Percentiles rank a stretch among this genome's conserved stretches.
Evolutionary conservation across 345 rosid species (phyloP).

Genomic region (Erodium maritimum): DNA sequence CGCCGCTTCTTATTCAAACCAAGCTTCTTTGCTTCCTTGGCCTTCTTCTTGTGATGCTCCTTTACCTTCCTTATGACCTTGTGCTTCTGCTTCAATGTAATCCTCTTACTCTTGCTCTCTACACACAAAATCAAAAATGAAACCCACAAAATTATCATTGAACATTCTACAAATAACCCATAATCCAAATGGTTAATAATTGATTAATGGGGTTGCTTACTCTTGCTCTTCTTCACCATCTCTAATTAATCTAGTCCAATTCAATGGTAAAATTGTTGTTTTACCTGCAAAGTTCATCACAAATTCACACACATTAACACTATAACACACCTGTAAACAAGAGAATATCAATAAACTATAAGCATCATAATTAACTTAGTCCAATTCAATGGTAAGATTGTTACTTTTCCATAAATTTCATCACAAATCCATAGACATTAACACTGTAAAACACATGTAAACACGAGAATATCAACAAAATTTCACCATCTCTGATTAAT

Average conservation of each 20-base stretch:
- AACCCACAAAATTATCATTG: neutral
- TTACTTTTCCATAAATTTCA: too few relatives aligned
- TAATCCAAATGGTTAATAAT: too few relatives aligned
- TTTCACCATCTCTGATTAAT: constrained; percentile 52
- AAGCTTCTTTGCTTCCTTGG: constrained; percentile 84
- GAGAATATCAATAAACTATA: too few relatives aligned
- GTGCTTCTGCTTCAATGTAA: constrained; percentile 67
- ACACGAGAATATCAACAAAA: too few relatives aligned
- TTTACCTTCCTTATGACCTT: constrained; percentile 84
- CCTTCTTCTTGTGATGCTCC: constrained; percentile 91
- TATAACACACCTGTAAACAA: too few relatives aligned
- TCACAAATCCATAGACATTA: too few relatives aligned
- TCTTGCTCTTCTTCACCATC: constrained; percentile 82
- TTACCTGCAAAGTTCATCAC: neutral
- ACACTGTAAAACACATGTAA: too few relatives aligned
- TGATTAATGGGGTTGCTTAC: constrained; percentile 20
- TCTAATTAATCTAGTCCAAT: constrained; percentile 1
- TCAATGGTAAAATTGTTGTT: neutral
- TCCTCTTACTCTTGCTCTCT: constrained; percentile 97
- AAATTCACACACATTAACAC: too few relatives aligned
- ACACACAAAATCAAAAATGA: constrained; percentile 6
- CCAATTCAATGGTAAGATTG: too few relatives aligned
- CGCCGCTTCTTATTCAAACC: constrained; percentile 41
- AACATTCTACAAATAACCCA: neutral
- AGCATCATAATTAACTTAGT: too few relatives aligned